Conservation (phyloP, 2,329 filamentous ascomycete species). For the Sporothrix pallida region DNA sequence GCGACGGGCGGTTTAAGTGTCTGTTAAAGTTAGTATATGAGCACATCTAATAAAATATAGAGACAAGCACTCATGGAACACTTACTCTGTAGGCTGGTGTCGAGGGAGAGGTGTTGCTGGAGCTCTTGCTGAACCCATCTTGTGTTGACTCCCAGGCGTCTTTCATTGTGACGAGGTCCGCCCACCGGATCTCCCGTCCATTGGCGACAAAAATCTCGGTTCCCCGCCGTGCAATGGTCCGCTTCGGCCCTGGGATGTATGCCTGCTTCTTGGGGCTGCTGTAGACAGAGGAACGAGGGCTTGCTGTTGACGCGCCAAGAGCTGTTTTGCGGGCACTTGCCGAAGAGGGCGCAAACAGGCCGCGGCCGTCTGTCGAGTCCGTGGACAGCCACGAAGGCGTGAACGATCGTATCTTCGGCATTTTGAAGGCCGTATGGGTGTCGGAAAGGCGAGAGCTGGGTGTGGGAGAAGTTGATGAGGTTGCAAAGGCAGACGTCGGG, state of each 20-base stretch:
- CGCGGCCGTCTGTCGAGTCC: slow-evolving; percentile 75
- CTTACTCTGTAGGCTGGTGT: slow-evolving; percentile 55
- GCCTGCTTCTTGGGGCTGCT: slow-evolving; percentile 50
- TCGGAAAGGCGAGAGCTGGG: slow-evolving; percentile 22
- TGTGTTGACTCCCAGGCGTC: slow-evolving; percentile 57
- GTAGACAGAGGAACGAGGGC: slow-evolving; percentile 28
- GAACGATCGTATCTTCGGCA: slow-evolving; percentile 86
- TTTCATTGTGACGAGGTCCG: slow-evolving; percentile 81
- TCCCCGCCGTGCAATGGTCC: slow-evolving; percentile 78
- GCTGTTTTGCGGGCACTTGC: slow-evolving; percentile 45
- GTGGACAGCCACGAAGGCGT: slow-evolving; percentile 82
- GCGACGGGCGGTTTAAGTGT: slow-evolving; percentile 77
- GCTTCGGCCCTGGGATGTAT: slow-evolving; percentile 55
- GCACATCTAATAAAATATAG: neutral
- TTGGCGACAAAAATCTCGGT: slow-evolving; percentile 89
- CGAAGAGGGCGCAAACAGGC: slow-evolving; percentile 68
- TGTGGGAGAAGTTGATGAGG: neutral
- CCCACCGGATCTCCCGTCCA: slow-evolving; percentile 91
- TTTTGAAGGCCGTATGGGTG: slow-evolving; percentile 48
- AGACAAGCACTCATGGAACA: neutral
- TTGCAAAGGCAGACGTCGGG: neutral
- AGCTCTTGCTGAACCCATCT: slow-evolving; percentile 38
- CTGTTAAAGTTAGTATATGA: slow-evolving; percentile 49
- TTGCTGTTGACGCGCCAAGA: slow-evolving; percentile 45
- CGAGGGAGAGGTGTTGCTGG: slow-evolving; percentile 33